These are phyloP conservation scores for Chrysochromulina tobinii DNA, from an alignment of 78 protist species.

Conservation along the genomic window DNA sequence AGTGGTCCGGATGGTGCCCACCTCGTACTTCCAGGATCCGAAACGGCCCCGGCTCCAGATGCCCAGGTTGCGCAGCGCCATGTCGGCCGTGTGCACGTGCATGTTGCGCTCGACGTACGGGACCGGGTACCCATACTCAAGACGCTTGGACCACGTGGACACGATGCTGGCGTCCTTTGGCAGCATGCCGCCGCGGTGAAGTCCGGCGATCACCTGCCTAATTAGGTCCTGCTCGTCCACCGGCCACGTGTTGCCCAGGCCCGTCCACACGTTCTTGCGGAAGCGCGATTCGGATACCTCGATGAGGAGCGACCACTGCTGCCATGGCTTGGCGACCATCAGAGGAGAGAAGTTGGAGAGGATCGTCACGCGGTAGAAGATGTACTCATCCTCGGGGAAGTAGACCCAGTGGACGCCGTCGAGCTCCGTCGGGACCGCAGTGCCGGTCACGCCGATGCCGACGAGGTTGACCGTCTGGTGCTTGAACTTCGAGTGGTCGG, in stretches of 20 bases:
- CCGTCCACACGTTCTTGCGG: neutral
- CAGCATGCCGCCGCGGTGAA: neutral
- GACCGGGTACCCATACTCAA: slow-evolving; percentile 41
- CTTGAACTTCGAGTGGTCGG: slow-evolving; percentile 19
- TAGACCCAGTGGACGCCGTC: slow-evolving; percentile 32
- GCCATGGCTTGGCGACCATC: neutral
- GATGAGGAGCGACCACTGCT: slow-evolving; percentile 14
- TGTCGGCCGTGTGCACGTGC: slow-evolving; percentile 6
- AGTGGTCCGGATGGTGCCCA: neutral
- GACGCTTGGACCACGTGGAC: neutral
- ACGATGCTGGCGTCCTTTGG: neutral
- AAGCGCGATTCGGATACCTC: slow-evolving; percentile 6
- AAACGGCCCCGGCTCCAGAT: slow-evolving; percentile 41
- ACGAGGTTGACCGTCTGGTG: slow-evolving; percentile 4
- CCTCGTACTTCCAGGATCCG: slow-evolving; percentile 48
- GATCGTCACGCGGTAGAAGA: slow-evolving; percentile 48
- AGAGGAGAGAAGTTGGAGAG: slow-evolving; percentile 32
- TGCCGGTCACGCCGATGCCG: slow-evolving; percentile 31
- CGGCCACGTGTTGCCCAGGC: neutral
- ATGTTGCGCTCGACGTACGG: slow-evolving; percentile 48
- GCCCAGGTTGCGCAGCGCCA: neutral
- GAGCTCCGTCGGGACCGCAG: neutral
- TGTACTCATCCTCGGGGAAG: slow-evolving; percentile 30
- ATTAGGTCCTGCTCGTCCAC: neutral
- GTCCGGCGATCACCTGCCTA: neutral